Conservation (phyloP, 2,329 filamentous ascomycete genomes). For the Calonectria montana region DNA sequence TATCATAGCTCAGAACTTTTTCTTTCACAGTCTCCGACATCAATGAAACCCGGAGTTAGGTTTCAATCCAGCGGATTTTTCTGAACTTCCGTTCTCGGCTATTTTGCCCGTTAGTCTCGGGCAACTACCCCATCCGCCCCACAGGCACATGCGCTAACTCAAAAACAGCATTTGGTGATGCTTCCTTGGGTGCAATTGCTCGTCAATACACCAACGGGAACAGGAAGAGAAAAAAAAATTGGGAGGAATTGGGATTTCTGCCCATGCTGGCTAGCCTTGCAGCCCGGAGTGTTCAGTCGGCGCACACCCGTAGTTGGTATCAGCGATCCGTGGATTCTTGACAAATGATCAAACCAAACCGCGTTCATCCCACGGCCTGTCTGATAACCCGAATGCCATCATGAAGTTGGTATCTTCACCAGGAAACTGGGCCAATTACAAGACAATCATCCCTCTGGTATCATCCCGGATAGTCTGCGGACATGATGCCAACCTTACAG, state of each 20-base stretch:
- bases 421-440: not conserved
- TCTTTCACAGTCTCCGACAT: not conserved
- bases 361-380: not conserved
- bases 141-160: slow-evolving; percentile 4
- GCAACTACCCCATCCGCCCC: not conserved
- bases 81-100: slow-evolving; percentile 18
- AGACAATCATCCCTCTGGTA: not conserved
- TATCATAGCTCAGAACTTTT: not conserved
- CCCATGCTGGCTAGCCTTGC: not conserved
- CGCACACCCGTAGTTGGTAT: not conserved
- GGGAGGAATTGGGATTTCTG: not conserved
- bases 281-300: not conserved
- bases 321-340: not conserved
- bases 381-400: not conserved
- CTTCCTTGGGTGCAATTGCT: not conserved
- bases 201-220: not conserved
- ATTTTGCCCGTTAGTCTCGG: slow-evolving; percentile 14
- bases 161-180: not conserved
- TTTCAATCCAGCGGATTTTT: not conserved
- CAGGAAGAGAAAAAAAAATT: not conserved
- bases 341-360: not conserved
- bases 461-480: slow-evolving; percentile 16
- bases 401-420: not conserved
- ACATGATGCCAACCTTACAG: slow-evolving; percentile 1
- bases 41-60: slow-evolving; percentile 3